Conservation (phyloP, 352 stramenopile genomes). For the Phytophthora pinifolia region DNA sequence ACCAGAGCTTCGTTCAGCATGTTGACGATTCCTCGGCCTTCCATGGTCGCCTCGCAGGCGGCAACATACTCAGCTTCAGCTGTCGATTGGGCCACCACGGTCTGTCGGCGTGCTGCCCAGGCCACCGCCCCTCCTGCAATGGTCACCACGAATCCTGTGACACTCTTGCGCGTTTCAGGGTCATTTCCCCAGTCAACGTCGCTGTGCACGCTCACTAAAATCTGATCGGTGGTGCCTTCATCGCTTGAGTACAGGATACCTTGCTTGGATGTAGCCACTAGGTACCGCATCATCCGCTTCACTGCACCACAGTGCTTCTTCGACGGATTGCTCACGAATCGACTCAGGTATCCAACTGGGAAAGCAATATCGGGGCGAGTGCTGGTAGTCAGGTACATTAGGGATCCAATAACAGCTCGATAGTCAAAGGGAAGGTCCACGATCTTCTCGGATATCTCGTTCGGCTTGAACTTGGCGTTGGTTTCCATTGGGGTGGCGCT, state of each 20-base stretch:
- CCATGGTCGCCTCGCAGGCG: constrained; percentile 12
- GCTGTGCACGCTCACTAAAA: constrained; percentile 9
- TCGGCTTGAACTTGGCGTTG: constrained; percentile 7
- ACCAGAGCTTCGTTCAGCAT: too few species aligned
- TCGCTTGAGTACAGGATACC: too few species aligned
- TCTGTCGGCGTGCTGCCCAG: constrained; percentile 14
- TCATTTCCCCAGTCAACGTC: constrained; percentile 14
- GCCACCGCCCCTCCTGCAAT: too few species aligned
- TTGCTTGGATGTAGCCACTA: neutral
- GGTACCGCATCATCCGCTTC: neutral
- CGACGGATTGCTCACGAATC: constrained; percentile 12
- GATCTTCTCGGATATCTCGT: neutral
- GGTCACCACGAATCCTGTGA: too few species aligned
- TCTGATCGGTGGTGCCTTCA: too few species aligned
- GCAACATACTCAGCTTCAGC: constrained; percentile 20
- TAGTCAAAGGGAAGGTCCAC: neutral
- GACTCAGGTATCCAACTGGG: constrained; percentile 19
- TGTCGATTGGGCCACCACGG: constrained; percentile 13
- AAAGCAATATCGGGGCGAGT: constrained; percentile 24
- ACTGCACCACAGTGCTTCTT: constrained; percentile 14
- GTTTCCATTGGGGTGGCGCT: constrained; percentile 14
- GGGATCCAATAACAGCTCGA: constrained; percentile 17
- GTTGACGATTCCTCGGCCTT: constrained; percentile 8
- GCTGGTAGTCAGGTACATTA: constrained; percentile 33
- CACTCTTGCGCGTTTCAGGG: too few species aligned